Evolutionary conservation across 768 basidiomycete genomes (phyloP).

Genomic region (Pulveroboletus ravenelii): DNA sequence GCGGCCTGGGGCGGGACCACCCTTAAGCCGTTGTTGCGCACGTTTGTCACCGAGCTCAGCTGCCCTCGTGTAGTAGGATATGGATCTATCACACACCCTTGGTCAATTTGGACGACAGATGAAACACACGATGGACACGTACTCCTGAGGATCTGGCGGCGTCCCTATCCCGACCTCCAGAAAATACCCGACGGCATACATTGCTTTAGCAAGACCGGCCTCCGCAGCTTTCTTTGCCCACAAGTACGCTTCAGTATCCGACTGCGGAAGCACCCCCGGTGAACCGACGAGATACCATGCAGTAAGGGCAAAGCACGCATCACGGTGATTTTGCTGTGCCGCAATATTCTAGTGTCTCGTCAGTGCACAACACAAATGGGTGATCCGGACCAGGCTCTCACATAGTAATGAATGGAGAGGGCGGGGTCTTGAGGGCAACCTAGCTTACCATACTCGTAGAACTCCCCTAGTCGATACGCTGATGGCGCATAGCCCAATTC

Average conservation of each 20-base stretch:
- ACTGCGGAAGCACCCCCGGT: slow-evolving; percentile 94
- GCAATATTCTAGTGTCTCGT: slow-evolving; percentile 77
- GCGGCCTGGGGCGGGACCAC: slow-evolving; percentile 54
- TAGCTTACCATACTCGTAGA: slow-evolving; percentile 99
- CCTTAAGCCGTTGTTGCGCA: slow-evolving; percentile 76
- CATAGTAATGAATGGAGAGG: slow-evolving; percentile 97
- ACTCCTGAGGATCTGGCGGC: slow-evolving; percentile 60
- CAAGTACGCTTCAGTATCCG: slow-evolving; percentile 95
- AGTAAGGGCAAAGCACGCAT: slow-evolving; percentile 96
- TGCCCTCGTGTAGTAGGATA: slow-evolving; percentile 82
- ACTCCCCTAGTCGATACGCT: slow-evolving; percentile 93
- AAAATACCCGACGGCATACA: slow-evolving; percentile 98
- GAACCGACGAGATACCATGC: slow-evolving; percentile 99
- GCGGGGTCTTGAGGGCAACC: slow-evolving; percentile 97
- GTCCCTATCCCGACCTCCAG: slow-evolving; percentile 92
- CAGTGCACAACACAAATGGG: slow-evolving; percentile 9
- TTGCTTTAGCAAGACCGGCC: slow-evolving; percentile 85
- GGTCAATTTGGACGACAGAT: slow-evolving; percentile 2
- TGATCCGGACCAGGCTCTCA: slow-evolving; percentile 40
- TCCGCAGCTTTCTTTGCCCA: slow-evolving; percentile 98
- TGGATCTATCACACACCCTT: slow-evolving; percentile 45
- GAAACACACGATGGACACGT: slow-evolving; percentile 29
- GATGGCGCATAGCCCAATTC: slow-evolving; percentile 96
- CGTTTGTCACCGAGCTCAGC: slow-evolving; percentile 93
- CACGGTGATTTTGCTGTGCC: slow-evolving; percentile 93